Evolutionary conservation across 2,329 filamentous ascomycete species (phyloP).

Genomic region (Xylariomycetidae sp.): DNA sequence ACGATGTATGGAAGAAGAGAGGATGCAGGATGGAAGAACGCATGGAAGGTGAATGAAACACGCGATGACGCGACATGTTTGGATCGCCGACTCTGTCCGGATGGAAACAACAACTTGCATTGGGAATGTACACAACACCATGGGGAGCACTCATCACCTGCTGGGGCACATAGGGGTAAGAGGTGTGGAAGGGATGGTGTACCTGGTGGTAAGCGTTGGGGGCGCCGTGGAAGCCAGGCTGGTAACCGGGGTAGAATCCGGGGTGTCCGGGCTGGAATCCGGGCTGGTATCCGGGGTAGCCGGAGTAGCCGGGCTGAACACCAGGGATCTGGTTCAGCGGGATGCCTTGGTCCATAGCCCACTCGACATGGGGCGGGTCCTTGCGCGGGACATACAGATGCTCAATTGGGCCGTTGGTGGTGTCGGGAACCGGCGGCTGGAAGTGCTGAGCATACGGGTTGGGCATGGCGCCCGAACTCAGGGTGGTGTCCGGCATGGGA

Average conservation of each 20-base stretch:
- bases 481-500: slow-evolving; percentile 31
- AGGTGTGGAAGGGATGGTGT: slow-evolving; percentile 8
- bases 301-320: no score
- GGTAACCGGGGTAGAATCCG: no score
- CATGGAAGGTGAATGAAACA: no score
- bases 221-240: no score
- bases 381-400: slow-evolving; percentile 52
- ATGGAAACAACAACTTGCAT: slow-evolving; percentile 16
- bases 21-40: slow-evolving; percentile 3
- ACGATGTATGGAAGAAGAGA: slow-evolving; percentile 1
- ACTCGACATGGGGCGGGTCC: slow-evolving; percentile 30
- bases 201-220: slow-evolving; percentile 19
- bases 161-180: slow-evolving; percentile 7
- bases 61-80: no score
- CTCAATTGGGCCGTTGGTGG: slow-evolving; percentile 47
- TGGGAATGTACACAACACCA: slow-evolving; percentile 3
- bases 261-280: no score
- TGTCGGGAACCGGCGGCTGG: slow-evolving; percentile 54
- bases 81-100: no score
- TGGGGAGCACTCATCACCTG: background rate
- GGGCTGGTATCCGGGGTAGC: no score
- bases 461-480: slow-evolving; percentile 37
- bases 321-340: no score
- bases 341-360: no score
- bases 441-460: slow-evolving; percentile 40